Conservation (phyloP, 169 alveolate genomes). For the Cyclospora cayetanensis region DNA sequence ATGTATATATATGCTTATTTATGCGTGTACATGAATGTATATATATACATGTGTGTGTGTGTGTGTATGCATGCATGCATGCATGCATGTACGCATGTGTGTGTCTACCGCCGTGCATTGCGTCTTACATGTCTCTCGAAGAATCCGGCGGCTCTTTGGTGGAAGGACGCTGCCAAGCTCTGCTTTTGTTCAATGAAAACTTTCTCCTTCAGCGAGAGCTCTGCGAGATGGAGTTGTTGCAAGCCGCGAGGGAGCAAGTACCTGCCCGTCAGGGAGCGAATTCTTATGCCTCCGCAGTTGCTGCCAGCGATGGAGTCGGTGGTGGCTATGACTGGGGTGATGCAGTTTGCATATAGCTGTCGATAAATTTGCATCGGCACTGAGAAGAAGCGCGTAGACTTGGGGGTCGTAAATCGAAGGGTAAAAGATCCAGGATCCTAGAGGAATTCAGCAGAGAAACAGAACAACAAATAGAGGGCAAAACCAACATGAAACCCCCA, state of each 20-base stretch:
- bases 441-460: background rate
- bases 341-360: background rate
- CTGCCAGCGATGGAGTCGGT: background rate
- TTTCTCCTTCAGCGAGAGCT: background rate
- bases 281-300: background rate
- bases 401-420: background rate
- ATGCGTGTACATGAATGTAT: too few species aligned
- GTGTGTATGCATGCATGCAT: background rate
- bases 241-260: slow-evolving; percentile 7
- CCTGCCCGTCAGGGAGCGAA: background rate
- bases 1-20: too few species aligned
- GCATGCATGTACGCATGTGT: background rate
- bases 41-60: background rate
- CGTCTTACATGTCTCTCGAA: background rate
- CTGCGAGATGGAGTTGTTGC: background rate
- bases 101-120: background rate
- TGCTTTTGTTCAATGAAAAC: background rate
- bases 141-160: background rate
- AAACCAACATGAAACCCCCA: background rate
- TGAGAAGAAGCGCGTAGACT: background rate
- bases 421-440: background rate
- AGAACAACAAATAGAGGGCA: background rate
- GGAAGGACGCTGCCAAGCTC: background rate
- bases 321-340: too few species aligned
- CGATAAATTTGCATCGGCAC: background rate